These are phyloP conservation scores for Clathrospora elynae DNA, from an alignment of 2,329 filamentous ascomycete genomes.

Conservation along the genomic window DNA sequence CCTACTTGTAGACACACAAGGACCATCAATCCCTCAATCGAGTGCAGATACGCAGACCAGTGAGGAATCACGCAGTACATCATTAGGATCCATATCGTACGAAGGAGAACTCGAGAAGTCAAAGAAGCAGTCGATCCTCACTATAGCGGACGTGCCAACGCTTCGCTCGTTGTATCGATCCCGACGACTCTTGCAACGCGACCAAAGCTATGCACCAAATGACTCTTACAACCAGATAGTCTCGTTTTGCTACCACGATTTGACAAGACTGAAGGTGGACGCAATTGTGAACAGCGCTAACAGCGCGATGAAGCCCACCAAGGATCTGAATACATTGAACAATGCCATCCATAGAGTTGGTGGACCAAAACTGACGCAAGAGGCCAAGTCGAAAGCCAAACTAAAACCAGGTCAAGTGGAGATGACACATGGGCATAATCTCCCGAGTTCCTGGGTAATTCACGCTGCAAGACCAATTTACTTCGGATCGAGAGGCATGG, in stretches of 20 bases:
- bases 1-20: background rate
- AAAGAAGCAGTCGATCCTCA: conserved; percentile 14
- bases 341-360: conserved; percentile 35
- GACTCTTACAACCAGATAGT: conserved; percentile 39
- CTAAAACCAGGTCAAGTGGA: conserved; percentile 31
- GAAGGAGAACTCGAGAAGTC: conserved; percentile 8
- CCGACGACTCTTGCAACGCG: conserved; percentile 29
- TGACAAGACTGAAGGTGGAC: conserved; percentile 42
- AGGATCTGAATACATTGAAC: conserved; percentile 27
- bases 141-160: conserved; percentile 31
- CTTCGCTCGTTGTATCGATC: conserved; percentile 36
- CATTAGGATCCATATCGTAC: conserved; percentile 16
- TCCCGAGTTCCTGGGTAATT: conserved; percentile 40
- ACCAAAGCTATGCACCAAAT: conserved; percentile 38
- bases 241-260: conserved; percentile 37
- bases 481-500: conserved; percentile 20
- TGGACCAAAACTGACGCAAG: conserved; percentile 32
- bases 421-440: conserved; percentile 35
- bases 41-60: conserved; percentile 1
- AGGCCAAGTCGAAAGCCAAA: conserved; percentile 20
- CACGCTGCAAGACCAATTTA: conserved; percentile 40
- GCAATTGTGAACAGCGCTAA: conserved; percentile 45
- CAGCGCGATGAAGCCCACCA: conserved; percentile 15
- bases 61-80: conserved; percentile 13
- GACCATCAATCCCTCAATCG: conserved; percentile 5